Evolutionary conservation across 345 rosid genomes (phyloP).

Genomic region (Syzygium jambos): DNA sequence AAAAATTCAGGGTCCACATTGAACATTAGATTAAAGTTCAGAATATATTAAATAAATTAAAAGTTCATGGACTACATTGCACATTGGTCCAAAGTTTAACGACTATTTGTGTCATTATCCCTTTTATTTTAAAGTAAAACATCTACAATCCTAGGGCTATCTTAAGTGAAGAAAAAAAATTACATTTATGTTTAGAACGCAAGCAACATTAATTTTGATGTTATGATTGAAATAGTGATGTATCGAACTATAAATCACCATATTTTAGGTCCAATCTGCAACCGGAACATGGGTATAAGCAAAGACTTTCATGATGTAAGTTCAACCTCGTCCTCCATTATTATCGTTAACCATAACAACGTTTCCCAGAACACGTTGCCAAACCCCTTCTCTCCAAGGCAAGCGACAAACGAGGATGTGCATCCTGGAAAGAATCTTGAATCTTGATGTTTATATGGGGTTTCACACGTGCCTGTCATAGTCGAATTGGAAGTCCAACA

Average conservation of each 20-base stretch:
- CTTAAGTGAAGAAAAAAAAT: background rate
- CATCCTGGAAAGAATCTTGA: background rate
- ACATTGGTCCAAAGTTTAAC: too few species aligned
- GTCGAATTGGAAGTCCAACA: background rate
- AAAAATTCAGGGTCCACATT: too few species aligned
- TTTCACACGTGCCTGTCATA: background rate
- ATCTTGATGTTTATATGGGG: background rate
- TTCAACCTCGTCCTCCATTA: background rate
- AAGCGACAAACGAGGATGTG: background rate
- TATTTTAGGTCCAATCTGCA: background rate
- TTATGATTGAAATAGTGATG: background rate
- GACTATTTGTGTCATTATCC: too few species aligned
- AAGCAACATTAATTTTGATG: background rate
- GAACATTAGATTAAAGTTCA: too few species aligned
- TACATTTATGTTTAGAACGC: background rate
- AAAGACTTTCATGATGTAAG: background rate
- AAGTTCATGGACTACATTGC: too few species aligned
- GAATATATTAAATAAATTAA: too few species aligned
- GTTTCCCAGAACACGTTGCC: background rate
- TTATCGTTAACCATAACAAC: background rate
- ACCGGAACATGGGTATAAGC: background rate
- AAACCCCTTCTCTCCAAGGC: background rate
- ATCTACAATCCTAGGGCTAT: rapidly evolving
- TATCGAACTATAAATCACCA: background rate
- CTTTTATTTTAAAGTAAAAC: background rate